Conservation (phyloP, 2,329 filamentous ascomycete genomes). For the Juglanconis oblonga region DNA sequence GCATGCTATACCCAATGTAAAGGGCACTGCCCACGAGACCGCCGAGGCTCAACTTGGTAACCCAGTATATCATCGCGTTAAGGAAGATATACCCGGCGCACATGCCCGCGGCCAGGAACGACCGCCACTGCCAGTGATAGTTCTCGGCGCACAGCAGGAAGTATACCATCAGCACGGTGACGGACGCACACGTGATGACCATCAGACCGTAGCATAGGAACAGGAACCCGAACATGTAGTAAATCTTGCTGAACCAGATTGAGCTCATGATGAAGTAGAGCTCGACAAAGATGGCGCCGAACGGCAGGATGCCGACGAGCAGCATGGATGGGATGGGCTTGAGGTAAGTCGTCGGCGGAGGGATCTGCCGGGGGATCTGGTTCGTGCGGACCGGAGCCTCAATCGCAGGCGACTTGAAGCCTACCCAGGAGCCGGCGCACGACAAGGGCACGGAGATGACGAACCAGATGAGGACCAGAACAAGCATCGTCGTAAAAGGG, state of each 20-base stretch:
- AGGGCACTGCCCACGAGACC: conserved; percentile 83
- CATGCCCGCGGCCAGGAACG: conserved; percentile 87
- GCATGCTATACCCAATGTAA: conserved; percentile 87
- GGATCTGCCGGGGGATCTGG: conserved; percentile 96
- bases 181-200: conserved; percentile 90
- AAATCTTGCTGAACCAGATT: conserved; percentile 97
- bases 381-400: conserved; percentile 88
- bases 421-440: conserved; percentile 86
- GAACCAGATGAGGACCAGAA: conserved; percentile 94
- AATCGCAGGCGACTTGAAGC: conserved; percentile 72
- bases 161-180: conserved; percentile 92
- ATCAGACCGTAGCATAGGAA: conserved; percentile 97
- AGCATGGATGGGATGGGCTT: conserved; percentile 86
- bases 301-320: conserved; percentile 87
- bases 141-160: conserved; percentile 95
- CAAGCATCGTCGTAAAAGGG: conserved; percentile 94
- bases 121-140: conserved; percentile 98
- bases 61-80: conserved; percentile 87
- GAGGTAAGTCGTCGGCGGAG: conserved; percentile 78
- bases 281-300: conserved; percentile 96
- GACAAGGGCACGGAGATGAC: conserved; percentile 91
- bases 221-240: conserved; percentile 99
- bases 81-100: conserved; percentile 89
- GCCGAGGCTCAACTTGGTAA: conserved; percentile 81
- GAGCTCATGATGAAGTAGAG: conserved; percentile 99